Conservation (phyloP, 176 grass and related monocot species). For the bread wheat (Triticum aestivum) region IWGSC_CS_RefSeq_v2.1 NC_057811.1:103276251-103276750, state of each 20-base stretch:
- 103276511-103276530: slow-evolving; percentile 89
- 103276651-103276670: slow-evolving; percentile 52
- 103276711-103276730: slow-evolving; percentile 65
- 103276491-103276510: slow-evolving; percentile 78
- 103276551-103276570: slow-evolving; percentile 45
- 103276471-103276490: slow-evolving; percentile 28
- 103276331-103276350: slow-evolving; percentile 59
- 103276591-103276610: slow-evolving; percentile 59
- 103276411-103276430: slow-evolving; percentile 59
- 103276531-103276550: slow-evolving; percentile 66
- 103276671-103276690: slow-evolving; percentile 62
- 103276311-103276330: slow-evolving; percentile 78
- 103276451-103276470: slow-evolving; percentile 61
- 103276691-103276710: slow-evolving; percentile 45
- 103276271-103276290: slow-evolving; percentile 77
- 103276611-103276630: slow-evolving; percentile 72
- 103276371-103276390: slow-evolving; percentile 92
- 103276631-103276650: slow-evolving; percentile 62
- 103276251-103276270: slow-evolving; percentile 82
- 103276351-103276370: slow-evolving; percentile 76
- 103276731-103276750: slow-evolving; percentile 68
- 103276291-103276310: slow-evolving; percentile 62
- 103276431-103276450: slow-evolving; percentile 64
- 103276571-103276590: slow-evolving; percentile 62
- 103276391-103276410: slow-evolving; percentile 62